Evolutionary conservation across 2,329 filamentous ascomycete genomes (phyloP).

Genomic region (Fusarium incarnatum): DNA sequence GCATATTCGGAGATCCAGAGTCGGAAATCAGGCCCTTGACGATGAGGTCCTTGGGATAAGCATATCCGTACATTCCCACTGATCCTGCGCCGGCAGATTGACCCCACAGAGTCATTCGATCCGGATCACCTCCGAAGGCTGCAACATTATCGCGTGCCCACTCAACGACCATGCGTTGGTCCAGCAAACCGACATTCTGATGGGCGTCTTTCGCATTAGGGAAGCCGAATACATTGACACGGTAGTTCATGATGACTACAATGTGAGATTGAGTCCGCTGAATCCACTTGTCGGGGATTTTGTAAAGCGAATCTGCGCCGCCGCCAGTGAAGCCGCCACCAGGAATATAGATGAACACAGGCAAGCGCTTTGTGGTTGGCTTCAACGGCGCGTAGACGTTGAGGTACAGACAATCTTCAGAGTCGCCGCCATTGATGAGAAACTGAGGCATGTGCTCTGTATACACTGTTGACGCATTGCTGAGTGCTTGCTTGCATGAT

Average conservation of each 20-base stretch:
- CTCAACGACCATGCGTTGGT: constrained; percentile 26
- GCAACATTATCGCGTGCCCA: constrained; percentile 11
- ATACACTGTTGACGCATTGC: constrained; percentile 11
- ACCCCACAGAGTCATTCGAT: constrained; percentile 11
- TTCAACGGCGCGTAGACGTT: constrained; percentile 12
- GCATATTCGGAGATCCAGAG: constrained; percentile 1
- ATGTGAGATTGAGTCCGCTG: constrained; percentile 19
- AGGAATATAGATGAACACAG: constrained; percentile 16
- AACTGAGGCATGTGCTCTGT: constrained; percentile 17
- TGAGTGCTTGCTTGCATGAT: constrained; percentile 17
- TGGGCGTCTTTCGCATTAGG: constrained; percentile 12
- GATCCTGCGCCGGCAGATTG: constrained; percentile 21
- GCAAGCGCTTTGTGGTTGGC: background rate
- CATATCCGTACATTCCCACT: constrained; percentile 22
- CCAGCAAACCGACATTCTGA: constrained; percentile 7
- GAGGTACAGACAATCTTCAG: constrained; percentile 21
- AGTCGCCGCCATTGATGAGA: constrained; percentile 9
- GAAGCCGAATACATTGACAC: constrained; percentile 20
- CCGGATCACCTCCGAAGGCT: background rate
- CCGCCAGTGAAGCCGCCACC: constrained; percentile 14
- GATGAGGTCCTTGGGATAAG: constrained; percentile 11
- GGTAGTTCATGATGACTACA: constrained; percentile 19
- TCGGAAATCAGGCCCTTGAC: constrained; percentile 17
- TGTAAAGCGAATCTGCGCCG: constrained; percentile 12
- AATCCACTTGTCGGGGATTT: constrained; percentile 19